Base-by-base conservation (phyloP, 1,139 yeast genomes). In the Saccharomycopsis phalli region DNA sequence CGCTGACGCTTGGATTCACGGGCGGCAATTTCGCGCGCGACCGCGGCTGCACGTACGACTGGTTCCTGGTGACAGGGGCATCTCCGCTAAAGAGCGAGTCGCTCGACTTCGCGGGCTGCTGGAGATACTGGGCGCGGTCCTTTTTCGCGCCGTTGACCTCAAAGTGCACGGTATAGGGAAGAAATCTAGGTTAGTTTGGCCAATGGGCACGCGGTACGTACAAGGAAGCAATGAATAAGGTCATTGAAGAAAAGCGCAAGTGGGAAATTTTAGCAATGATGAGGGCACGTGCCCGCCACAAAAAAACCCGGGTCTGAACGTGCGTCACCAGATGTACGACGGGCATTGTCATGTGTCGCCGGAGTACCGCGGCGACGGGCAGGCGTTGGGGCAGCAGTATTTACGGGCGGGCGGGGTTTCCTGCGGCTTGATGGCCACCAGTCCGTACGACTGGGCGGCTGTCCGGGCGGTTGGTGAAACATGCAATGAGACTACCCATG, bases 161-260 rank as follows among this genome's bases (percentile, higher is more conserved):
- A 53, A 80, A 80, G 50, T 76, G 80, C 27, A 78, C 82, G 2
- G 88, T 77, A 51, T 77, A 76, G 3, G 91, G 88, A 31, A 81
- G 63, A 50, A 80, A 78, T 43, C 84, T 76, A 45, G n/a, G 33
- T 21, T 34, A 36, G 36, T 41, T 36, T 46, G 39, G 37, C 32
- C 34, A 25, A 38, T 2, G 20, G 17, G 18, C 6, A 16, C 13
- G 14, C 25, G 16, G 28, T 42, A 74, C 81, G 53, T 70, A 75
- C 80, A 76, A 59, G 23, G 82, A 71, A 21, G 76, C 83, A 33
- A 76, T 68, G 42, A 75, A 67, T 28, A 76, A 60, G 5, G 82
- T 73, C 83, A 76, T 75, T 10, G 23, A 26, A 14, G 26, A 3
- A 6, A 31, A 34, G 8, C 7, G 37, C 13, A 7, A 33, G 37